phyloP scores from a whole-genome alignment of 2,329 filamentous ascomycete species.

The Paecilomyces sp. region DNA sequence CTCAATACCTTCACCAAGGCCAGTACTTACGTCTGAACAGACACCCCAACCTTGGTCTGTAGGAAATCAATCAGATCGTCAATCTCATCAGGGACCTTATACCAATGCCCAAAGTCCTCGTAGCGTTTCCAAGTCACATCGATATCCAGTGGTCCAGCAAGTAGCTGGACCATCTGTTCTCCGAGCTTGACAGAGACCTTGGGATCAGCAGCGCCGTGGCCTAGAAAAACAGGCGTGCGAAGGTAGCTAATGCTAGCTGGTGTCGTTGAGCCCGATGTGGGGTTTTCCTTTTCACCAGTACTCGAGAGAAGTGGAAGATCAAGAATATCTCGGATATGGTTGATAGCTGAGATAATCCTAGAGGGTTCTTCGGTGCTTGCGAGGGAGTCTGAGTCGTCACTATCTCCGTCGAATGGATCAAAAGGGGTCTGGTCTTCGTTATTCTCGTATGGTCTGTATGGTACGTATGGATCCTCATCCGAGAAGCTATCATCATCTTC shows the following conservation, averaged over 20 bases:
- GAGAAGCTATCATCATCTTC: neutral
- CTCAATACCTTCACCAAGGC: no score
- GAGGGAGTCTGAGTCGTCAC: constrained; percentile 6
- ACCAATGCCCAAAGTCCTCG: constrained; percentile 40
- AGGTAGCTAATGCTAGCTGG: constrained; percentile 6
- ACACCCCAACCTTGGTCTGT: constrained; percentile 10
- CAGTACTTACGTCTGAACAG: no score
- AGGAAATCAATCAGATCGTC: constrained; percentile 38
- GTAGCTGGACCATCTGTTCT: constrained; percentile 1
- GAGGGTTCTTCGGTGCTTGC: constrained; percentile 2
- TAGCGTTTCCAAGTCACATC: constrained; percentile 34
- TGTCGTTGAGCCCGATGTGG: neutral
- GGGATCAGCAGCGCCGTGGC: constrained; percentile 35
- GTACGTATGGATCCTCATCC: neutral
- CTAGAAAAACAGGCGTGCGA: constrained; percentile 37
- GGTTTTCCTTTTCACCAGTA: neutral
- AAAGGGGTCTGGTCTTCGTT: constrained; percentile 8
- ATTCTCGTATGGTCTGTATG: neutral
- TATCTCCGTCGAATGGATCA: constrained; percentile 7
- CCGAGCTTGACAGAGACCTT: constrained; percentile 27
- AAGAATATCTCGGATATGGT: constrained; percentile 27
- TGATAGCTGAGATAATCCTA: constrained; percentile 15
- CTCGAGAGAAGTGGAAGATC: constrained; percentile 8
- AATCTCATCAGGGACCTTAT: constrained; percentile 42
- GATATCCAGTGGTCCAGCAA: constrained; percentile 1